Base-by-base conservation (phyloP, 2,329 filamentous ascomycete species). In the Epichloe hybrida region DNA sequence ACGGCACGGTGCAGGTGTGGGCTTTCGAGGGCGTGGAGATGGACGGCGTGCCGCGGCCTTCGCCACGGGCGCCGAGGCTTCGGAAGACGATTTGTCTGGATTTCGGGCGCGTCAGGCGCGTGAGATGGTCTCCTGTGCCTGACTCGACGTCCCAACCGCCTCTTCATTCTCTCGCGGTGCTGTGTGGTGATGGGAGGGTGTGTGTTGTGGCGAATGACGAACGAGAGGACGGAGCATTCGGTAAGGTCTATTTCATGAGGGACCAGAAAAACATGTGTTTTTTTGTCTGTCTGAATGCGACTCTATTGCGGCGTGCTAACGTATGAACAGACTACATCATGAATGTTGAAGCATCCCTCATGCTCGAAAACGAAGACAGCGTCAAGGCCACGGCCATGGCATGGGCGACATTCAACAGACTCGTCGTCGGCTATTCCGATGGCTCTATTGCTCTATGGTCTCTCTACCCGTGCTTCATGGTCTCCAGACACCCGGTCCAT, bases 391-490 rank as follows among this genome's bases (percentile, higher is more conserved):
- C 75, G 15, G 70, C 72, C 52, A 69, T 81, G 49, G 69, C 75
- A 11, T 81, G 78, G 78, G 63, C 73, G 36, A 74, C 72, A 52
- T 69, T 70, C 55, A 80, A 80, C 57, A 72, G 76, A 21, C 63
- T 81, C 39, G 74, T 69, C 0, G 64, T 77, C 34, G 78, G 76
- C 46, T 76, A 80, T 58, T 71, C 70, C 0, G 78, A 81, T 53
- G 78, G 78, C 35, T 76, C 73, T 20, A 65, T 81, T 37, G 69
- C 70, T 20, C 64, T 80, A 11, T 81, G 77, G 77, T 80, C 77
- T 11, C 58, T 81, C 41, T 66, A 67, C 39, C 77, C 77, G 1
- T 64, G 61, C 43, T 62, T 66, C 27, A 63, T 79, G 48, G 65
- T 81, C 31, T 72, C 72, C 41, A 72, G 77, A 2, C 71, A 76